phyloP scores from a whole-genome alignment of 2,329 filamentous ascomycete genomes.

The Ascochyta koolunga region DNA sequence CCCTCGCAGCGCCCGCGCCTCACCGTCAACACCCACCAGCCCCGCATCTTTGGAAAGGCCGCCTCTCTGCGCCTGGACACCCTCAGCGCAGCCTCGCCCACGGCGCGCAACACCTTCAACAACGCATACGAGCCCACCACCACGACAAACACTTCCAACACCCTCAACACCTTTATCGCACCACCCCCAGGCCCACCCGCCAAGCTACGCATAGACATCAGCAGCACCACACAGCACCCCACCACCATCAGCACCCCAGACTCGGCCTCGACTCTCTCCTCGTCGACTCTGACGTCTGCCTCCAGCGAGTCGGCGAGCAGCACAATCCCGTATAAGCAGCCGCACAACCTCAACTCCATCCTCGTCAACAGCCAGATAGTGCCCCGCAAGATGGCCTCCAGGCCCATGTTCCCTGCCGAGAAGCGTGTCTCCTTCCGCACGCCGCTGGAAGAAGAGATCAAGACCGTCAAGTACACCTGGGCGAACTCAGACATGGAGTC shows the following conservation, averaged over 20 bases:
- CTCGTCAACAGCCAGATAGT: slow-evolving; percentile 51
- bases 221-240: slow-evolving; percentile 33
- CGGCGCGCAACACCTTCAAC: slow-evolving; percentile 65
- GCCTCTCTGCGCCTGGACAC: slow-evolving; percentile 60
- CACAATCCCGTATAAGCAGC: slow-evolving; percentile 53
- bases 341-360: slow-evolving; percentile 54
- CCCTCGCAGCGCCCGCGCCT: slow-evolving; percentile 60
- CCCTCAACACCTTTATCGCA: slow-evolving; percentile 24
- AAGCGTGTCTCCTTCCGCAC: slow-evolving; percentile 64
- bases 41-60: slow-evolving; percentile 59
- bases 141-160: slow-evolving; percentile 12
- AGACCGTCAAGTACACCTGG: slow-evolving; percentile 60
- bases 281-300: slow-evolving; percentile 50
- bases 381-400: slow-evolving; percentile 50
- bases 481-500: slow-evolving; percentile 62
- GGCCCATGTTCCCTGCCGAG: slow-evolving; percentile 59
- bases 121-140: slow-evolving; percentile 60
- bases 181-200: slow-evolving; percentile 33
- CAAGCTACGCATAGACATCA: slow-evolving; percentile 43
- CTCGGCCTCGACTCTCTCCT: slow-evolving; percentile 48
- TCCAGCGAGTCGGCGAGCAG: slow-evolving; percentile 47
- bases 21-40: slow-evolving; percentile 63
- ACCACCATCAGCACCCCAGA: slow-evolving; percentile 40
- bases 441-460: slow-evolving; percentile 65
- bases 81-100: slow-evolving; percentile 64